A percentile compares a stretch with the other conserved stretches of the same genome.
These are phyloP conservation scores for Nepenthes gracilis DNA, from an alignment of 148 eudicot species.

Conservation along the genomic window DNA sequence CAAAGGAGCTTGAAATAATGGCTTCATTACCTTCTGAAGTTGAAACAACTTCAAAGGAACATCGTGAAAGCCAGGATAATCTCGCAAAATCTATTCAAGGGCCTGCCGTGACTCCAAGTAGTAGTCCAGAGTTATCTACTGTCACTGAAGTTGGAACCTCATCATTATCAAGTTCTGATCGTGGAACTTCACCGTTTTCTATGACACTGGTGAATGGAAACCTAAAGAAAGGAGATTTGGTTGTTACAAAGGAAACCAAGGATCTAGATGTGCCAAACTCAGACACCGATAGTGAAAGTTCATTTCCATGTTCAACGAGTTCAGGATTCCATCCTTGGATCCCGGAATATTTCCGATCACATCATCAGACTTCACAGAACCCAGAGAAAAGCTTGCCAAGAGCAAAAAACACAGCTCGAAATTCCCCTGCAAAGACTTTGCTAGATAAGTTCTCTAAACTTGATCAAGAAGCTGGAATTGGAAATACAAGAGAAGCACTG, in stretches of 20 bases:
- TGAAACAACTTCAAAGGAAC: constrained; percentile 22
- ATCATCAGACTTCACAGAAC: constrained; percentile 22
- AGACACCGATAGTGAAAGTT: constrained; percentile 57
- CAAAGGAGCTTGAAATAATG: constrained; percentile 36
- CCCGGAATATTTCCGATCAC: constrained; percentile 37
- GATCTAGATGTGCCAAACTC: constrained; percentile 39
- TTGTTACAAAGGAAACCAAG: constrained; percentile 25
- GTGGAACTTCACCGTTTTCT: constrained; percentile 66
- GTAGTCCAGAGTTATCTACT: constrained; percentile 83
- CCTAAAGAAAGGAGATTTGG: constrained; percentile 34
- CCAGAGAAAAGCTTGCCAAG: constrained; percentile 24
- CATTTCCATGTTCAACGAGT: constrained; percentile 59
- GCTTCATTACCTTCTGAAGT: constrained; percentile 20
- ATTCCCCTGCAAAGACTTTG: constrained; percentile 29
- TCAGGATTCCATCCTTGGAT: constrained; percentile 76
- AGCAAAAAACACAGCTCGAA: constrained; percentile 11
- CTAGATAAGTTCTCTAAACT: constrained; percentile 33
- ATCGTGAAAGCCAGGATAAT: constrained; percentile 14
- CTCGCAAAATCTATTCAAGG: constrained; percentile 35
- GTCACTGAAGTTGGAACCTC: constrained; percentile 89
- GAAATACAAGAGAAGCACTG: constrained; percentile 70
- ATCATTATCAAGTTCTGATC: constrained; percentile 84
- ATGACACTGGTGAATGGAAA: constrained; percentile 23
- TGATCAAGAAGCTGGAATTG: constrained; percentile 44
- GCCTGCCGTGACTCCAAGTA: constrained; percentile 71